A percentile compares a stretch with the other conserved stretches of the same genome.
Evolutionary conservation across 2,329 filamentous ascomycete genomes (phyloP).

Genomic region (Celoporthe dispersa): DNA sequence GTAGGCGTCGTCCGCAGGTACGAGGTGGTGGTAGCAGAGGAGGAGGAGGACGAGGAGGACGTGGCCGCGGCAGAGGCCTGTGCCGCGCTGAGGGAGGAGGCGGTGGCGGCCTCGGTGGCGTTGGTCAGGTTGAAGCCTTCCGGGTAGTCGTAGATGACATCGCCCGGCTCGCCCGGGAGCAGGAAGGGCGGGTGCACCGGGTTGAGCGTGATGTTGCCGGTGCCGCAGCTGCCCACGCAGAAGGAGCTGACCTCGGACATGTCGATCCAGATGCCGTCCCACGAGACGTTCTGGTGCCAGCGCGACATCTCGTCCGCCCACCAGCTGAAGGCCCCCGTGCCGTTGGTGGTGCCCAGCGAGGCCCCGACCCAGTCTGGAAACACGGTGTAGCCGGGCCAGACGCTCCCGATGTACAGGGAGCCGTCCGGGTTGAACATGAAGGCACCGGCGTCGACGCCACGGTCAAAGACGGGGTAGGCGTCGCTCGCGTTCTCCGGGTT

Average conservation of each 20-base stretch:
- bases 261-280: conserved; percentile 61
- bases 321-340: conserved; percentile 66
- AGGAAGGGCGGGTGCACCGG: conserved; percentile 69
- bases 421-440: conserved; percentile 64
- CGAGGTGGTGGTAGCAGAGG: conserved; percentile 42
- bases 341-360: conserved; percentile 51
- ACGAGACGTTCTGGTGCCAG: conserved; percentile 58
- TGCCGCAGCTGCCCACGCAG: conserved; percentile 75
- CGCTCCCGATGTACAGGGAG: conserved; percentile 61
- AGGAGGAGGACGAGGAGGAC: conserved; percentile 30
- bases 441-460: conserved; percentile 60
- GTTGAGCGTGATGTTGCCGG: conserved; percentile 65
- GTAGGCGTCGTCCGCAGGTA: conserved; percentile 66
- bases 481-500: conserved; percentile 72
- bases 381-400: conserved; percentile 76
- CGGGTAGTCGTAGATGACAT: conserved; percentile 64
- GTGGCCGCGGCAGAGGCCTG: conserved; percentile 38
- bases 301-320: conserved; percentile 66
- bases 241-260: conserved; percentile 66
- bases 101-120: conserved; percentile 66
- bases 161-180: conserved; percentile 67
- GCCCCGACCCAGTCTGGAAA: conserved; percentile 74
- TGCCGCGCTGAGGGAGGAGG: conserved; percentile 53
- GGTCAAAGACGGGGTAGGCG: conserved; percentile 64
- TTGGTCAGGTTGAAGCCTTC: conserved; percentile 74